Conservation (phyloP, 805 yeast species). For the Brettanomyces nanus region DNA sequence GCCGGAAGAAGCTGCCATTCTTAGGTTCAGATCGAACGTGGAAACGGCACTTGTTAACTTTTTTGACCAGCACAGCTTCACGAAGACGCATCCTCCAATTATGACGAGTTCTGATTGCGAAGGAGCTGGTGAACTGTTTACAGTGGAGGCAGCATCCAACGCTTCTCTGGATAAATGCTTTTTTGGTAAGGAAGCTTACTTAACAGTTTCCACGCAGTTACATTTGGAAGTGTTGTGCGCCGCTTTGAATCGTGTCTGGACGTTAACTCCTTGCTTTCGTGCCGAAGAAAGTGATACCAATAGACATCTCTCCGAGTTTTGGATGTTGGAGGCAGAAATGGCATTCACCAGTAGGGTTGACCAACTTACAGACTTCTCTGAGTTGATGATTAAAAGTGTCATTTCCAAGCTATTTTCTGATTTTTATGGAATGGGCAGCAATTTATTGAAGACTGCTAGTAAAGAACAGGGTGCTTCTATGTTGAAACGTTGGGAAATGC, state of each 20-base stretch:
- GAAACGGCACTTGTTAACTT: conserved; percentile 46
- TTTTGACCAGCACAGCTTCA: conserved; percentile 46
- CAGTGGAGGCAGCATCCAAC: conserved; percentile 31
- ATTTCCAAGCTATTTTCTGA: conserved; percentile 25
- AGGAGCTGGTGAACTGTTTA: conserved; percentile 92
- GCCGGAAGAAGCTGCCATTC: conserved; percentile 49
- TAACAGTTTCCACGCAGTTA: conserved; percentile 88
- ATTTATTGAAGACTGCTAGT: conserved; percentile 31
- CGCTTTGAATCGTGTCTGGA: conserved; percentile 77
- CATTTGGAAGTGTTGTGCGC: conserved; percentile 78
- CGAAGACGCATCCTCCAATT: conserved; percentile 78
- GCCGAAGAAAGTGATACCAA: conserved; percentile 90
- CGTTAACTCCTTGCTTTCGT: conserved; percentile 84
- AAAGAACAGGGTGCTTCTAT: conserved; percentile 30
- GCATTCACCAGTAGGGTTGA: conserved; percentile 52
- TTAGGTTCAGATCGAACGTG: conserved; percentile 66
- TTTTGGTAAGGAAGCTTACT: conserved; percentile 58
- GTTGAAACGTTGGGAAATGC: conserved; percentile 48
- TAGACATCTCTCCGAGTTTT: conserved; percentile 87
- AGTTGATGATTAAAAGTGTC: conserved; percentile 56
- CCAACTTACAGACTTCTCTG: conserved; percentile 60
- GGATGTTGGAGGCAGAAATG: conserved; percentile 95
- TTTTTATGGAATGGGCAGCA: conserved; percentile 22
- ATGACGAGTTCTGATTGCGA: conserved; percentile 90
- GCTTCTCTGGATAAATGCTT: conserved; percentile 28